These are phyloP conservation scores for Bipolaris bicolor DNA, from an alignment of 2,329 filamentous ascomycete genomes.

Conservation along the genomic window DNA sequence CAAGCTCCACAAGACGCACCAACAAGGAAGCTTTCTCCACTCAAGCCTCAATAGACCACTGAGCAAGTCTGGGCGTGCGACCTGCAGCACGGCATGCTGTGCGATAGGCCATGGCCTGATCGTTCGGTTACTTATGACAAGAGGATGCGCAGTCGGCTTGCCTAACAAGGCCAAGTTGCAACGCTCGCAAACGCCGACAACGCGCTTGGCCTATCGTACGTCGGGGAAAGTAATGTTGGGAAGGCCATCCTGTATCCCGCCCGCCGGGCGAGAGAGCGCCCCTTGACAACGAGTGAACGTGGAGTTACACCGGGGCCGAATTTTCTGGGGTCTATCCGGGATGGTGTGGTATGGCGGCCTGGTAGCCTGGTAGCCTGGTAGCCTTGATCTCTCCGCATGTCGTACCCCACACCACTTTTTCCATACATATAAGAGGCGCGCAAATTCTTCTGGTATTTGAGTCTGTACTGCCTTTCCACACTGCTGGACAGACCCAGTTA, in stretches of 20 bases:
- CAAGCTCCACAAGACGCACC: slow-evolving; percentile 20
- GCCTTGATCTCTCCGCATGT: slow-evolving; percentile 7
- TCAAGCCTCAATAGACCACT: slow-evolving; percentile 20
- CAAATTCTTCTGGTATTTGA: not conserved
- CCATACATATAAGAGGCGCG: slow-evolving; percentile 7
- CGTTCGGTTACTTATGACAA: slow-evolving; percentile 1
- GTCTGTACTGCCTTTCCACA: slow-evolving; percentile 6
- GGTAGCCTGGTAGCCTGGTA: not conserved
- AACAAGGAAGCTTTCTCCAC: slow-evolving; percentile 28
- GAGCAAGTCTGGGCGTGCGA: slow-evolving; percentile 23
- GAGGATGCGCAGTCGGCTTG: slow-evolving; percentile 6
- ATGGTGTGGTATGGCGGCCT: not conserved
- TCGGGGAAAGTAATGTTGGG: slow-evolving; percentile 1
- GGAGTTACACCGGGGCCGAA: slow-evolving; percentile 4
- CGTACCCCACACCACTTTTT: slow-evolving; percentile 9
- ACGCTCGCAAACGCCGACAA: slow-evolving; percentile 7
- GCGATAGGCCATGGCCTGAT: not conserved
- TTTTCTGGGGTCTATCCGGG: slow-evolving; percentile 8
- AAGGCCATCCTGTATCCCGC: slow-evolving; percentile 7
- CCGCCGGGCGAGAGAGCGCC: not conserved
- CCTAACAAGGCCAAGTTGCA: slow-evolving; percentile 2
- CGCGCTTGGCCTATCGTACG: slow-evolving; percentile 3
- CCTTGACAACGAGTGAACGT: slow-evolving; percentile 4
- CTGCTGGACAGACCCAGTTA: slow-evolving; percentile 5
- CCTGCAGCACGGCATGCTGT: slow-evolving; percentile 3